A percentile compares a stretch with the other conserved stretches of the same genome.
phyloP scores from a whole-genome alignment of 2,329 filamentous ascomycete species.

The Microcyclospora pomicola region DNA sequence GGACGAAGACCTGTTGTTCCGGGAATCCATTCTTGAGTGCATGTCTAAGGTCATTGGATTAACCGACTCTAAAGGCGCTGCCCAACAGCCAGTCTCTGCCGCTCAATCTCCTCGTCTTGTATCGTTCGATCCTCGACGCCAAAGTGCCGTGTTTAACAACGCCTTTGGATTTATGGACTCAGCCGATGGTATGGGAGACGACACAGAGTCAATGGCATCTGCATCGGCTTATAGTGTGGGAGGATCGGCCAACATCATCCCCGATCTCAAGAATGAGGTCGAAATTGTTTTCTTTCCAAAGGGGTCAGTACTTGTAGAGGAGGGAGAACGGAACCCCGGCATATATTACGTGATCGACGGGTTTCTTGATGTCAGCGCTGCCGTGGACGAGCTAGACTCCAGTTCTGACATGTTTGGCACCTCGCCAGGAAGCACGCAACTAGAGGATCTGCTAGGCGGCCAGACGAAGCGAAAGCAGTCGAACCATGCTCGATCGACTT shows the following conservation, averaged over 20 bases:
- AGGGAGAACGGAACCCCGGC: constrained; percentile 91
- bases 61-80: constrained; percentile 50
- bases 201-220: constrained; percentile 66
- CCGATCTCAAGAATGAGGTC: constrained; percentile 79
- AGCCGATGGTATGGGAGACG: constrained; percentile 69
- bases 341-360: constrained; percentile 97
- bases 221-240: constrained; percentile 37
- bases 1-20: constrained; percentile 79
- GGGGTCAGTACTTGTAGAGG: constrained; percentile 84
- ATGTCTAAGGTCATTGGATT: constrained; percentile 91
- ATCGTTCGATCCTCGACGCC: constrained; percentile 67
- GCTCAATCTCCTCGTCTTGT: constrained; percentile 76
- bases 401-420: constrained; percentile 32
- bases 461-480: constrained; percentile 7
- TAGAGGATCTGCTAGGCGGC: constrained; percentile 15
- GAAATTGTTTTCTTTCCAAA: constrained; percentile 97
- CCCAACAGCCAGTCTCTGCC: constrained; percentile 57
- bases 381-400: constrained; percentile 49
- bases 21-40: constrained; percentile 81
- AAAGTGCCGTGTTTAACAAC: constrained; percentile 74
- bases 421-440: constrained; percentile 16
- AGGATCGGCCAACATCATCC: constrained; percentile 50
- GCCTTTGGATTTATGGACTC: constrained; percentile 43
- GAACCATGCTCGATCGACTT: constrained; percentile 9
- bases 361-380: constrained; percentile 87